Evolutionary conservation across 495 filamentous ascomycete species (phyloP), one percentile per base, ranked within the genome.

Genomic region (Friedmanniomyces simplex): DNA sequence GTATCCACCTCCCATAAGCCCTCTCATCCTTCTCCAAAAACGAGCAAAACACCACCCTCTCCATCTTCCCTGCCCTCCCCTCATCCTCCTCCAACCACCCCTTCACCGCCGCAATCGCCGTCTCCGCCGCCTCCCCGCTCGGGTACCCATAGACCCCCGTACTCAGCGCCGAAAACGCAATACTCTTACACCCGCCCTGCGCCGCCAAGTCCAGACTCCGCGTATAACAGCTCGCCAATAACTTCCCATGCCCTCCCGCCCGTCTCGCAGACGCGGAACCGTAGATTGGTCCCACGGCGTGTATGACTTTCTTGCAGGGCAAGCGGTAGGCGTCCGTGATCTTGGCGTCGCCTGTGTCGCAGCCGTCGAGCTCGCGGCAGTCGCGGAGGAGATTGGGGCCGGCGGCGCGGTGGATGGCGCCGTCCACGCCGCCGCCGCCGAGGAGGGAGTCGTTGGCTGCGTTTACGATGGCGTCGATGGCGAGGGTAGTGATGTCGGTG

Each of bases 91-190:
- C 80, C 56, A 97, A 65, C 65, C 89, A 96, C 28, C 74, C 68
- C 49, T 84, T 81, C 18, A 94, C 84, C 12, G 87, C 82, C 34
- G 76, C 71, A 52, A 85, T 69, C 1, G 87, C 93, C 41, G 80
- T 75, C 21, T 72, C 64, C 0, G 89, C 88, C 14, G 91, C 93
- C 30, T 82, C 75, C 1, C 64, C 57, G 64, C 80, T 85, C 3
- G 91, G 91, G 67, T 94, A 98, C 7, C 89, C 89, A 67, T 95
- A 97, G 0, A 95, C 67, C 1, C 93, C 93, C 11, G 91, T 95
- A 63, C 88, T 93, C 50, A 98, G 71, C 34, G 82, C 83, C 24
- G 80, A 77, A 64, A 98, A 97, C 0, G 89, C 93, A 54, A 98
- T 80, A 50, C 78, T 85, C 64, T 76, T 79, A 62, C 84, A 77